Conservation (phyloP, 2,329 filamentous ascomycete species). For the Ophiocordyceps australis region DNA sequence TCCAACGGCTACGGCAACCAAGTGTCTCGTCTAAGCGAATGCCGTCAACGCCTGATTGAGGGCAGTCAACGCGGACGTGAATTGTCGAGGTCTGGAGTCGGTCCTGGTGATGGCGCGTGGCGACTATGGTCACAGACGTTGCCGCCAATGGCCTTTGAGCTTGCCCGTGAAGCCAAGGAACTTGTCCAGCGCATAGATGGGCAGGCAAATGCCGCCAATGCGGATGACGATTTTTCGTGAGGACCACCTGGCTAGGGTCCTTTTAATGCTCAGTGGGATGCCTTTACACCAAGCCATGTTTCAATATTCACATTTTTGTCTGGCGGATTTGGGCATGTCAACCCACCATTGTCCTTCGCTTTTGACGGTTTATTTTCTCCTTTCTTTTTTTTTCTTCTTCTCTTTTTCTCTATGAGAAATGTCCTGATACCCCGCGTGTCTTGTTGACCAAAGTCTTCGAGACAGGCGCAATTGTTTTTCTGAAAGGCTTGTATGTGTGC, state of each 20-base stretch:
- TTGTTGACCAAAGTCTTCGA: too few species aligned
- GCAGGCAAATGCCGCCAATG: conserved; percentile 11
- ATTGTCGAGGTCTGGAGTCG: conserved; percentile 30
- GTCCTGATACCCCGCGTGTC: too few species aligned
- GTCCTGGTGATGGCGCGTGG: conserved; percentile 34
- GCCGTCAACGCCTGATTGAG: conserved; percentile 46
- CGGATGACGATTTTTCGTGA: conserved; percentile 28
- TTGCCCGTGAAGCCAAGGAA: conserved; percentile 68
- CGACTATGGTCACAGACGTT: conserved; percentile 50
- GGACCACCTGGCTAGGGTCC: conserved; percentile 1
- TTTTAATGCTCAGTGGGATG: too few species aligned
- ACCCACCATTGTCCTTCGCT: too few species aligned
- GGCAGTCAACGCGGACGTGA: conserved; percentile 42
- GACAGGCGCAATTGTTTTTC: too few species aligned
- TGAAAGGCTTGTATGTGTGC: too few species aligned
- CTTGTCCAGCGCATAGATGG: conserved; percentile 27
- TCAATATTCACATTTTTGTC: too few species aligned
- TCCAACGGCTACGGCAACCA: conserved; percentile 30
- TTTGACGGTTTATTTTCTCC: too few species aligned
- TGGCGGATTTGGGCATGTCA: too few species aligned
- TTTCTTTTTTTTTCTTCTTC: too few species aligned
- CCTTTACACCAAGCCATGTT: too few species aligned
- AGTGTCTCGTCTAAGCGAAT: conserved; percentile 39
- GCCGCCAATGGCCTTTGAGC: conserved; percentile 73
- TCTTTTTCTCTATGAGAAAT: too few species aligned